A percentile compares a stretch with the other conserved stretches of the same genome.
Evolutionary conservation across 495 filamentous ascomycete species (phyloP).

Genomic region (Podospora comata): DNA sequence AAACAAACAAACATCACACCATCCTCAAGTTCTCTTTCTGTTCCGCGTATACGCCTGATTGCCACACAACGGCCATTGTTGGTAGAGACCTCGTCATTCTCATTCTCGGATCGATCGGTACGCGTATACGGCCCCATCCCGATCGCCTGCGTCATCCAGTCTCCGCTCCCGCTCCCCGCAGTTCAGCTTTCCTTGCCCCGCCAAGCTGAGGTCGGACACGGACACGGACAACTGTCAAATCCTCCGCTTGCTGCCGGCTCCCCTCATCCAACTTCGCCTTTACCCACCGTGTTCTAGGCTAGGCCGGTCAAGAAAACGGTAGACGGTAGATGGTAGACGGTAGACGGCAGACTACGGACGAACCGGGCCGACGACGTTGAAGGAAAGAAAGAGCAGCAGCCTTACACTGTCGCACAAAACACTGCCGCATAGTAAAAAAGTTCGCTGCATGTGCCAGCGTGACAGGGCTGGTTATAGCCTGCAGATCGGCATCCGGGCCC

Average conservation of each 20-base stretch:
- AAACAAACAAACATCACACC: neutral
- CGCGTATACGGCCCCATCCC: neutral
- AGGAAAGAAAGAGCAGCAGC: neutral
- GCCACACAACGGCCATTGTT: neutral
- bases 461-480: neutral
- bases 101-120: neutral
- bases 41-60: neutral
- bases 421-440: neutral
- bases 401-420: neutral
- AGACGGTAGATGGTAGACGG: neutral
- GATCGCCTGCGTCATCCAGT: neutral
- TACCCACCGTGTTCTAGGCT: too few relatives aligned
- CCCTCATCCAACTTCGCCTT: too few relatives aligned
- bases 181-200: neutral
- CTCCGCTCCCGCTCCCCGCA: neutral
- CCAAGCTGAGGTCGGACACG: neutral
- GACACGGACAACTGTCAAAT: neutral
- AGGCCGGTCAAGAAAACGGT: neutral
- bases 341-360: neutral
- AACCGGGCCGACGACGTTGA: neutral
- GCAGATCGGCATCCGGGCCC: neutral
- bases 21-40: neutral
- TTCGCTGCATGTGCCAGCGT: neutral
- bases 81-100: too few relatives aligned
- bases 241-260: neutral